Base-by-base conservation (phyloP, 306 rosid genomes). In the Ceratonia siliqua region DNA sequence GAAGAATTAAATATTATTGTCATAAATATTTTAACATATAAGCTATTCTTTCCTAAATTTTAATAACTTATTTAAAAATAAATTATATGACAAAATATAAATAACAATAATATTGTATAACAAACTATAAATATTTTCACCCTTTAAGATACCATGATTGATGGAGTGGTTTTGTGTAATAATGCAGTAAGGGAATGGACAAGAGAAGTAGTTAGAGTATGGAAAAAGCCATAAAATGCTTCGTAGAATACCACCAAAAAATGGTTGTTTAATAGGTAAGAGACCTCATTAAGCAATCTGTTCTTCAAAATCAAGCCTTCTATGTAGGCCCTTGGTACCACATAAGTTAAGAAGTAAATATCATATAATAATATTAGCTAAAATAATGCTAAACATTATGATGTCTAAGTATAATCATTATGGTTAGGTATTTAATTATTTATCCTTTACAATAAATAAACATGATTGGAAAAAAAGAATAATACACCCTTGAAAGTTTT, bases 261-360 rank as follows among this genome's bases (percentile, higher is more conserved):
- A 46, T 24, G 64, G 73, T 74, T 70, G 56, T 79, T 72, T 81
- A 65, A 65, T 71, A 39, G 63, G 79, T 41, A 80, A 78, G 80
- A 45, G 81, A 79, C 74, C 63, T 53, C 57, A 4, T 55, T 48
- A 68, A 82, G 71, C 63, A 79, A 82, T 58, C 72, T 41, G 32
- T 50, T 61, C 32, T 66, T 68, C 76, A 68, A 67, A 68, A 36
- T 63, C 57, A 54, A 73, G 65, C 39, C 9, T 38, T 58, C 75
- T 45, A n/a, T n/a, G n/a, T n/a, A n/a, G n/a, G n/a, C n/a, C n/a
- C n/a, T n/a, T n/a, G n/a, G n/a, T n/a, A 8, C 21, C 24, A 4
- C n/a, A 54, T 43, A 78, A 76, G 59, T 64, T 64, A 69, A 9
- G 12, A 76, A 80, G 45, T 7, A 39, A 45, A n/a, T 30, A 53